These are phyloP conservation scores for Pseudomassariella vexata DNA, from an alignment of 2,329 filamentous ascomycete species.

Conservation along the genomic window DNA sequence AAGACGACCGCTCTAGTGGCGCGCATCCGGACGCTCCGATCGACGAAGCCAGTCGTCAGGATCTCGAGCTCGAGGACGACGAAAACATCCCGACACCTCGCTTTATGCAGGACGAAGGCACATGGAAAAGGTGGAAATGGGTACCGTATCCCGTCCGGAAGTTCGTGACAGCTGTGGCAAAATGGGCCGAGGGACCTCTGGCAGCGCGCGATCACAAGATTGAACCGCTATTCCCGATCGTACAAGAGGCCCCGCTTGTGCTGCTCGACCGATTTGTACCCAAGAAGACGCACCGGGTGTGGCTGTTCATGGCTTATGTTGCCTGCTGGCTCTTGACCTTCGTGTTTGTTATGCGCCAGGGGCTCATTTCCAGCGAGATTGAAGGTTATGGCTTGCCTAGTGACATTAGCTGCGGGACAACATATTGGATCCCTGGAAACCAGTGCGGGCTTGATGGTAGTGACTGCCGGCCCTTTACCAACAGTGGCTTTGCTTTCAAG, in stretches of 20 bases:
- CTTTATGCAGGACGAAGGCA: constrained; percentile 51
- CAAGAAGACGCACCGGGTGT: constrained; percentile 50
- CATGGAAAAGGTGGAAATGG: constrained; percentile 50
- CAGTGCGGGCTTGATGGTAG: constrained; percentile 69
- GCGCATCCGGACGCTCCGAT: constrained; percentile 20
- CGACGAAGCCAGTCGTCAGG: constrained; percentile 20
- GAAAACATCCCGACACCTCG: constrained; percentile 48
- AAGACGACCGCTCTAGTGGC: constrained; percentile 4
- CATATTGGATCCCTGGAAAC: constrained; percentile 68
- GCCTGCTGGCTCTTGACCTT: constrained; percentile 66
- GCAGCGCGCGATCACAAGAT: constrained; percentile 47
- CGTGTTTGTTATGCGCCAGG: constrained; percentile 60
- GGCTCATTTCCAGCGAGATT: constrained; percentile 54
- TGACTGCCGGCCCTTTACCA: constrained; percentile 69
- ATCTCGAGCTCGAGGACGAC: constrained; percentile 42
- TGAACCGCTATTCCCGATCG: constrained; percentile 53
- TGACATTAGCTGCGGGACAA: constrained; percentile 59
- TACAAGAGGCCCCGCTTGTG: constrained; percentile 62
- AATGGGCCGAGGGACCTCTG: constrained; percentile 52
- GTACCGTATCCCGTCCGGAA: constrained; percentile 51
- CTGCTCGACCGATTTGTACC: constrained; percentile 60
- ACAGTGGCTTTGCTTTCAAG: constrained; percentile 64
- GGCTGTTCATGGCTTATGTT: constrained; percentile 54
- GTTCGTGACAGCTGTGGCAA: constrained; percentile 31
- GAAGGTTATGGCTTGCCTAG: constrained; percentile 61